These are phyloP conservation scores for Dendrocalamus sinicus DNA, from an alignment of 176 grass and related monocot species.

Conservation along the genomic window DNA sequence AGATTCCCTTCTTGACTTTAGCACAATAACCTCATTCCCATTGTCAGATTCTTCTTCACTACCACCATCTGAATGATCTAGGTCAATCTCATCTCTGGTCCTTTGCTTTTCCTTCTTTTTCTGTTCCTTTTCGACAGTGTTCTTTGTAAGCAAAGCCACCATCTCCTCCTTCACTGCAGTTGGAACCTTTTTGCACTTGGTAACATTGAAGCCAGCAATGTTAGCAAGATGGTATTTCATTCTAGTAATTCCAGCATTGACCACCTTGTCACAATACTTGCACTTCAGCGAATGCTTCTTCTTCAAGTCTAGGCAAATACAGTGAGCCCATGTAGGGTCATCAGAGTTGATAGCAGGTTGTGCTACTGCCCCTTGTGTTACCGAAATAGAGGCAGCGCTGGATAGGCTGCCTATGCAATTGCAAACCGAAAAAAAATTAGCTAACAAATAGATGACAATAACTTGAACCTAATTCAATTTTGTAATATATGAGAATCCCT, in stretches of 20 bases:
- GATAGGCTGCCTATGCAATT: not conserved
- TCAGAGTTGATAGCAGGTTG: not conserved
- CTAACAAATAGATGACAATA: no score
- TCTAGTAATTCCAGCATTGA: not conserved
- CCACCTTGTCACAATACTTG: not conserved
- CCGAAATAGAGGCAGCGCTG: not conserved
- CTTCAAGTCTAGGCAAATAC: not conserved
- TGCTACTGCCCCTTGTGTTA: not conserved
- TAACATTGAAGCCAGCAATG: not conserved
- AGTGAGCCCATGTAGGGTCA: not conserved
- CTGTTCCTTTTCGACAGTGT: not conserved
- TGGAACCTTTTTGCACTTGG: not conserved
- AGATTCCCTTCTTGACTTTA: not conserved
- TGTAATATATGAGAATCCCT: no score
- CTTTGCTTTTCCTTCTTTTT: not conserved
- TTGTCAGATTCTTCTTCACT: not conserved
- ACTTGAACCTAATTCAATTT: no score
- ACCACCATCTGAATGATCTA: not conserved
- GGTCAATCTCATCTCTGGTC: not conserved
- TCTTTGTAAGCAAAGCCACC: not conserved
- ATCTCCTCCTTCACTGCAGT: no score
- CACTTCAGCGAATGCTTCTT: not conserved
- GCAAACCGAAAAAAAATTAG: no score
- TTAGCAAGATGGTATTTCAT: conserved; percentile 1
- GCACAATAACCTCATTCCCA: not conserved